These are phyloP conservation scores for Aspergillus glaucus DNA, from an alignment of 2,329 filamentous ascomycete genomes.

Conservation along the genomic window DNA sequence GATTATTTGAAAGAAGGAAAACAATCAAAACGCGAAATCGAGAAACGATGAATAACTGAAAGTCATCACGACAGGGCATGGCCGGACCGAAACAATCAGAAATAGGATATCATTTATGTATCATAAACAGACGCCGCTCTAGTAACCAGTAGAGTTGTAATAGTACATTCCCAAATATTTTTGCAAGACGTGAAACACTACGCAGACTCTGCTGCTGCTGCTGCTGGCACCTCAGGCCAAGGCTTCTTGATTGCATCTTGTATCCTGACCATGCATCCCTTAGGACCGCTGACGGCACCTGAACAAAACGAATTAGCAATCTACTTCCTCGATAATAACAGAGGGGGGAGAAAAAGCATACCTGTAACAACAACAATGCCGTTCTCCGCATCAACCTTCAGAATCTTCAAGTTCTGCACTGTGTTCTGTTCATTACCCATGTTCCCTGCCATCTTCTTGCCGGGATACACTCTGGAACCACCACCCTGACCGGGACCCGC, in stretches of 20 bases:
- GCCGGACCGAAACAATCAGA: conserved; percentile 2
- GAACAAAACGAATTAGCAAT: conserved; percentile 9
- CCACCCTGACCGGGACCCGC: conserved; percentile 83
- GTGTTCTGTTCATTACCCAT: conserved; percentile 91
- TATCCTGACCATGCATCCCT: conserved; percentile 75
- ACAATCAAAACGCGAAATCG: neutral
- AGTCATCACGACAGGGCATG: neutral
- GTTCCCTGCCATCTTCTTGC: conserved; percentile 95
- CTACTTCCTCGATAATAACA: neutral
- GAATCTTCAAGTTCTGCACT: conserved; percentile 80
- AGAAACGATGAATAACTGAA: too few species aligned
- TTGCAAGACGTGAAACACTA: conserved; percentile 8
- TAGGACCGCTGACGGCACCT: conserved; percentile 76
- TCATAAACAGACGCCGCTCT: conserved; percentile 35
- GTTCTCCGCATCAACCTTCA: conserved; percentile 80
- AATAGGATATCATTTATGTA: conserved; percentile 36
- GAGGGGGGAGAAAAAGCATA: conserved; percentile 21
- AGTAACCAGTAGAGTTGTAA: conserved; percentile 30
- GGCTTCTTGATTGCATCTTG: conserved; percentile 89
- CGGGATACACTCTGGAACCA: conserved; percentile 85
- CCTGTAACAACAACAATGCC: conserved; percentile 86
- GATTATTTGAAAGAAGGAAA: conserved; percentile 1
- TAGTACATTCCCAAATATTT: conserved; percentile 29
- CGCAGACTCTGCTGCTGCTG: conserved; percentile 8
- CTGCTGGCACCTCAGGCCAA: conserved; percentile 47